These are phyloP conservation scores for Kalanchoe fedtschenkoi DNA, from an alignment of 164 flowering plant genomes.

Conservation along the genomic window DNA sequence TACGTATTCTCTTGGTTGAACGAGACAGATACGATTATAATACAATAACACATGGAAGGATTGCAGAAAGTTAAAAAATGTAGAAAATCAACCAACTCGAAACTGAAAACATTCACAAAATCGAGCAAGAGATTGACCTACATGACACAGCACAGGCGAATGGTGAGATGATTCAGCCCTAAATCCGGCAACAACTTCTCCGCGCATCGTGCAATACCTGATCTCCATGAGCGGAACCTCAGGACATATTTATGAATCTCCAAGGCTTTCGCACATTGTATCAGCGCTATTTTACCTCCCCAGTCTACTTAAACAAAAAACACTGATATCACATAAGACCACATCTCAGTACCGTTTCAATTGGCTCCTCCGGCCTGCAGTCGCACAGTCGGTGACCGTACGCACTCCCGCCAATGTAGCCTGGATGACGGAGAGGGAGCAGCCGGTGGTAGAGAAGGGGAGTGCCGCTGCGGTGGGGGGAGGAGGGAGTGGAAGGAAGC, in stretches of 20 bases:
- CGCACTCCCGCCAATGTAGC: slow-evolving; percentile 92
- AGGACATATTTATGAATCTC: slow-evolving; percentile 90
- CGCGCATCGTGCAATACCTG: slow-evolving; percentile 81
- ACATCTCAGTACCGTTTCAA: slow-evolving; percentile 46
- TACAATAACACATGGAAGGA: no score
- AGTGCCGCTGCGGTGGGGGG: not conserved
- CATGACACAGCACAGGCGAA: slow-evolving; percentile 94
- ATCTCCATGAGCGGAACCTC: slow-evolving; percentile 98
- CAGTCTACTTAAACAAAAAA: slow-evolving; percentile 94
- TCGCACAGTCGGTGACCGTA: slow-evolving; percentile 93
- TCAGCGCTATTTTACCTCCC: slow-evolving; percentile 99
- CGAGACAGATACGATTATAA: no score
- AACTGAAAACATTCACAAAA: not conserved
- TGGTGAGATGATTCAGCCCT: slow-evolving; percentile 52
- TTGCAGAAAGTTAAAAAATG: not conserved
- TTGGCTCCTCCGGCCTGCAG: slow-evolving; percentile 98
- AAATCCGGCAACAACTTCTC: slow-evolving; percentile 87
- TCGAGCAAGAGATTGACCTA: slow-evolving; percentile 54
- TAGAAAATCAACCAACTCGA: not conserved
- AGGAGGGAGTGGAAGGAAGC: not conserved
- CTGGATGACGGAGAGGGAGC: slow-evolving; percentile 30
- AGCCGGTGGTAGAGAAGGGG: not conserved
- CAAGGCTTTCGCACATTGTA: slow-evolving; percentile 99
- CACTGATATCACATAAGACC: not conserved
- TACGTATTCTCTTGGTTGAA: not conserved